Conservation (phyloP, 176 grass and related monocot species). For the Chrysopogon serrulatus region DNA sequence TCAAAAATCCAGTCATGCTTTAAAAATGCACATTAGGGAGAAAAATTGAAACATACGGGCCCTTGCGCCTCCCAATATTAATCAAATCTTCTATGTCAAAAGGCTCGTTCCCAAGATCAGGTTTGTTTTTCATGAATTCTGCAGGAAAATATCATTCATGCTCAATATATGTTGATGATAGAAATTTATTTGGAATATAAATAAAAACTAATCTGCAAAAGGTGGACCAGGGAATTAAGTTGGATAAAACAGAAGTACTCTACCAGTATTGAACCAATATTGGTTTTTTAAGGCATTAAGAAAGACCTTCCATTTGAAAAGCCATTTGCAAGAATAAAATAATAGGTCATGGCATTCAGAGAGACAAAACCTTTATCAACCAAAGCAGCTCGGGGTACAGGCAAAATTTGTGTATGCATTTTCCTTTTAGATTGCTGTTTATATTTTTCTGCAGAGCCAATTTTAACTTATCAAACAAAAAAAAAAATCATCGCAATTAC, state of each 20-base stretch:
- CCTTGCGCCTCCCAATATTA: conserved; percentile 67
- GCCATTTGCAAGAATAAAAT: conserved; percentile 5
- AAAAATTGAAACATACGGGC: conserved; percentile 61
- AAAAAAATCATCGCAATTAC: conserved; percentile 36
- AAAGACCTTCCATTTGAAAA: background rate
- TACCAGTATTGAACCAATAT: background rate
- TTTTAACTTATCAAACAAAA: background rate
- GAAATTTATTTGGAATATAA: background rate
- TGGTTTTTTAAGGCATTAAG: background rate
- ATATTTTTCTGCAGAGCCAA: conserved; percentile 1
- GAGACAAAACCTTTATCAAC: conserved; percentile 10
- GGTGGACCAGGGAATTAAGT: background rate
- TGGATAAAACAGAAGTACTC: conserved; percentile 12
- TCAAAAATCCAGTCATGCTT: background rate
- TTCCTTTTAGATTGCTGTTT: background rate
- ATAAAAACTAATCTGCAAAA: background rate
- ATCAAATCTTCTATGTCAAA: conserved; percentile 98
- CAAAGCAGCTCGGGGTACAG: background rate
- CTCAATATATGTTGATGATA: background rate
- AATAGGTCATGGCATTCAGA: background rate
- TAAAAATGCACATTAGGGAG: background rate
- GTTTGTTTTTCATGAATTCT: conserved; percentile 74
- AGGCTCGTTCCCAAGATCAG: conserved; percentile 73
- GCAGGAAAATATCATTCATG: conserved; percentile 22
- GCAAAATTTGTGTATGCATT: background rate